These are phyloP conservation scores for Cercospora beticola DNA, from an alignment of 2,329 filamentous ascomycete genomes.

Conservation along the genomic window DNA sequence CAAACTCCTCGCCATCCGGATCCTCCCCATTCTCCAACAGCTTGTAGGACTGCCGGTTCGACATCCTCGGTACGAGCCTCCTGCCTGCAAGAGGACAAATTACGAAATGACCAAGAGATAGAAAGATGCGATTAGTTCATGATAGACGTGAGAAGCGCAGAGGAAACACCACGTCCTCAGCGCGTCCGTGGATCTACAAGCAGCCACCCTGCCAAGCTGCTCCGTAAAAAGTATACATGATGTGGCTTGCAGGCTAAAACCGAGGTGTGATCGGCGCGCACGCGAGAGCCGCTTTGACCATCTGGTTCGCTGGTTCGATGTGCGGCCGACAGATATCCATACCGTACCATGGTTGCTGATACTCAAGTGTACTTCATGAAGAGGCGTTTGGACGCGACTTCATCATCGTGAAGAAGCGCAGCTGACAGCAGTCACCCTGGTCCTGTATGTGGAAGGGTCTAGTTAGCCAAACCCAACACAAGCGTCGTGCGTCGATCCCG, in stretches of 20 bases:
- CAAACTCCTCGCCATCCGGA: conserved; percentile 3
- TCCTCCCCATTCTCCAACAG: conserved; percentile 23
- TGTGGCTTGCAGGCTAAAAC: conserved; percentile 10
- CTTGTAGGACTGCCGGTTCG: conserved; percentile 23
- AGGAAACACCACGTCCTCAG: neutral
- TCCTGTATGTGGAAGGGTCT: neutral
- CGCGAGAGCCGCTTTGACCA: neutral
- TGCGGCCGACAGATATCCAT: neutral
- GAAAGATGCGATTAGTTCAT: neutral
- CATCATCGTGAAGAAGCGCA: neutral
- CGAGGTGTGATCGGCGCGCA: conserved; percentile 1
- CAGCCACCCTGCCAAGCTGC: conserved; percentile 9
- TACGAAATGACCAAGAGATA: neutral
- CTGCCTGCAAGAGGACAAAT: neutral
- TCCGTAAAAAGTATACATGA: conserved; percentile 7
- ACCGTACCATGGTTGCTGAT: neutral
- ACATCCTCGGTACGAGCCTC: conserved; percentile 16
- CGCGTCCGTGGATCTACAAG: neutral
- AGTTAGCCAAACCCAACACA: neutral
- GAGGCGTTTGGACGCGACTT: neutral
- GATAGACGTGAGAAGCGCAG: neutral
- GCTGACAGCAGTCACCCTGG: neutral
- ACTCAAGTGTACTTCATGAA: neutral
- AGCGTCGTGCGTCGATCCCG: neutral
- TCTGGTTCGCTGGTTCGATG: neutral